phyloP scores from a whole-genome alignment of 805 yeast genomes.

The Lipomyces anomalus region DNA sequence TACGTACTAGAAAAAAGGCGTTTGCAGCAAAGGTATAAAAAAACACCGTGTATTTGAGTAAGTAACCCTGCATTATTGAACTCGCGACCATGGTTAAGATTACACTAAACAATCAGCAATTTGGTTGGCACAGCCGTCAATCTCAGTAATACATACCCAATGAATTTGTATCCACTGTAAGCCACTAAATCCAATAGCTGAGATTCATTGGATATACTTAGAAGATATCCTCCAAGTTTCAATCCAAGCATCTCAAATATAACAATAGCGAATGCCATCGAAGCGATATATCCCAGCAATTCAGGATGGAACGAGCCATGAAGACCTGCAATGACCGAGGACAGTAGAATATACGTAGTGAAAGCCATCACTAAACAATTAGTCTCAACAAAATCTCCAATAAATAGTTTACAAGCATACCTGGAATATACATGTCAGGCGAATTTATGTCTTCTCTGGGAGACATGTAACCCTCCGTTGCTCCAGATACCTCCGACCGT shows the following conservation, averaged over 20 bases:
- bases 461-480: slow-evolving; percentile 51
- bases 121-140: slow-evolving; percentile 33
- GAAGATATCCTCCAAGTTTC: slow-evolving; percentile 74
- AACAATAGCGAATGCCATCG: slow-evolving; percentile 79
- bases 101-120: slow-evolving; percentile 36
- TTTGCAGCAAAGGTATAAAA: slow-evolving; percentile 50
- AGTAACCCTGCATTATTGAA: slow-evolving; percentile 29
- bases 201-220: slow-evolving; percentile 38
- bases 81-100: slow-evolving; percentile 34
- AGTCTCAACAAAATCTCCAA: not conserved
- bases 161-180: slow-evolving; percentile 91
- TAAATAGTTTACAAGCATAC: slow-evolving; percentile 3
- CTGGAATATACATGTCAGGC: slow-evolving; percentile 92
- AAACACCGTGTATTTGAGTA: slow-evolving; percentile 48
- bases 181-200: slow-evolving; percentile 79
- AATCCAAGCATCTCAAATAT: slow-evolving; percentile 68
- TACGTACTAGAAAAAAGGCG: slow-evolving; percentile 39
- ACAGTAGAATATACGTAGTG: slow-evolving; percentile 74
- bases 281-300: slow-evolving; percentile 76
- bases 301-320: slow-evolving; percentile 91
- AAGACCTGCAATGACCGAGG: slow-evolving; percentile 80
- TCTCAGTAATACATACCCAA: slow-evolving; percentile 71
- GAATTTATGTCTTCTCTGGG: slow-evolving; percentile 88
- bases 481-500: slow-evolving; percentile 37
- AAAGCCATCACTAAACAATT: slow-evolving; percentile 63